phyloP scores from a whole-genome alignment of 2,329 filamentous ascomycete species.

The Diplocarpon rosae region DNA sequence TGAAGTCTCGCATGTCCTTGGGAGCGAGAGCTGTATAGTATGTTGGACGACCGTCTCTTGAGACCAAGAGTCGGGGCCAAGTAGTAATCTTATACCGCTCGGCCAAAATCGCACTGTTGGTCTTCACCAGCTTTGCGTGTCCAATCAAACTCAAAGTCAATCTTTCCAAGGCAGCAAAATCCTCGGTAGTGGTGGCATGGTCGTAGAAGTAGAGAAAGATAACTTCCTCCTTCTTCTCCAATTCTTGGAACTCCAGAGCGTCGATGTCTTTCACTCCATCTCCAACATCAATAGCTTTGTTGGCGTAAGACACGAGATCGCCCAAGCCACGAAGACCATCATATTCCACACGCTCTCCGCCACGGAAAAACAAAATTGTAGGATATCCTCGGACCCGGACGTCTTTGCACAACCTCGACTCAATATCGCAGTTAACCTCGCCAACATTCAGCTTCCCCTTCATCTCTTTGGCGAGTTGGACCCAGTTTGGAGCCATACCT shows the following conservation, averaged over 20 bases:
- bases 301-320: slow-evolving; percentile 77
- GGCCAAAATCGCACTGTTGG: slow-evolving; percentile 62
- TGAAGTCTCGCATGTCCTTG: slow-evolving; percentile 82
- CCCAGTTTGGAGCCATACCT: slow-evolving; percentile 82
- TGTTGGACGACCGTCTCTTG: slow-evolving; percentile 75
- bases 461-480: slow-evolving; percentile 83
- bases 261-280: slow-evolving; percentile 73
- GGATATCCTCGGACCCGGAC: slow-evolving; percentile 71
- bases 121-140: slow-evolving; percentile 87
- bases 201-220: slow-evolving; percentile 98
- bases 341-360: slow-evolving; percentile 86
- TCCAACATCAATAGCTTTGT: slow-evolving; percentile 71
- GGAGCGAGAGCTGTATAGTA: slow-evolving; percentile 86
- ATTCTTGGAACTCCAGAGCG: slow-evolving; percentile 59
- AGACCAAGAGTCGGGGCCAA: slow-evolving; percentile 87
- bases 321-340: slow-evolving; percentile 83
- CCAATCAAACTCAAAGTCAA: slow-evolving; percentile 82
- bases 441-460: slow-evolving; percentile 81
- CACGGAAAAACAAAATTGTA: slow-evolving; percentile 86
- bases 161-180: slow-evolving; percentile 79
- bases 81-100: slow-evolving; percentile 90
- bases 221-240: slow-evolving; percentile 90
- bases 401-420: slow-evolving; percentile 86
- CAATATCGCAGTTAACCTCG: slow-evolving; percentile 88
- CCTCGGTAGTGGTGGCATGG: slow-evolving; percentile 83